These are phyloP conservation scores for Aschersonia sp. DNA, from an alignment of 2,329 filamentous ascomycete species.

Conservation along the genomic window DNA sequence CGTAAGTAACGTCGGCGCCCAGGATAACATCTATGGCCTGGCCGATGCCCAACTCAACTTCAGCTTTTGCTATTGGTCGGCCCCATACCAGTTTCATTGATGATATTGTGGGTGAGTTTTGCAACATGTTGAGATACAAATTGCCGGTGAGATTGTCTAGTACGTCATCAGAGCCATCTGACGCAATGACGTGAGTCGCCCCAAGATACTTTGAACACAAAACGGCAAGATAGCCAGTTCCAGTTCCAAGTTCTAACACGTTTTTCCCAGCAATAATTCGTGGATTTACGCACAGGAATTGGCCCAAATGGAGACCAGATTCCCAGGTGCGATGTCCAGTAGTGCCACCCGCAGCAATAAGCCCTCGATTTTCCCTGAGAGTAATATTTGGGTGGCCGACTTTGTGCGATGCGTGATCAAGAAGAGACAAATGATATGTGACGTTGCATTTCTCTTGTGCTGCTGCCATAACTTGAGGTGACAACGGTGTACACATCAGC, in stretches of 20 bases:
- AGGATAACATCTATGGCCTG: slow-evolving; percentile 46
- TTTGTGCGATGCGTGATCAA: slow-evolving; percentile 5
- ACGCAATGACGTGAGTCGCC: slow-evolving; percentile 46
- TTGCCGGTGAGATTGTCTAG: slow-evolving; percentile 54
- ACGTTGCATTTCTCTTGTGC: slow-evolving; percentile 64
- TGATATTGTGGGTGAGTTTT: slow-evolving; percentile 27
- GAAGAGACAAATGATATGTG: slow-evolving; percentile 44
- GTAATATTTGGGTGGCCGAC: slow-evolving; percentile 29
- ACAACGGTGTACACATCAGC: slow-evolving; percentile 48
- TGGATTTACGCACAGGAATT: slow-evolving; percentile 43
- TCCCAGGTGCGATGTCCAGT: slow-evolving; percentile 75
- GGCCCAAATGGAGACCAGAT: slow-evolving; percentile 58
- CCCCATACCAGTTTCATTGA: slow-evolving; percentile 52
- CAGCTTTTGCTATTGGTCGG: slow-evolving; percentile 39
- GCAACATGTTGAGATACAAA: slow-evolving; percentile 52
- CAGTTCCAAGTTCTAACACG: slow-evolving; percentile 60
- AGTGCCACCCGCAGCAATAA: slow-evolving; percentile 58
- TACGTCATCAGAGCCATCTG: slow-evolving; percentile 62
- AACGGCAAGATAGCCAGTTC: slow-evolving; percentile 63
- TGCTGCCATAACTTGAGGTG: slow-evolving; percentile 42
- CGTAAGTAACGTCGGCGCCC: slow-evolving; percentile 70
- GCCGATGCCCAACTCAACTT: slow-evolving; percentile 38
- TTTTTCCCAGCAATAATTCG: slow-evolving; percentile 35
- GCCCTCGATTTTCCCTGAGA: slow-evolving; percentile 51
- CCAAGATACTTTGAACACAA: slow-evolving; percentile 55